A percentile compares a stretch with the other conserved stretches of the same genome.
phyloP scores from a whole-genome alignment of 768 basidiomycete species.

The Rhizopogon rudus region DNA sequence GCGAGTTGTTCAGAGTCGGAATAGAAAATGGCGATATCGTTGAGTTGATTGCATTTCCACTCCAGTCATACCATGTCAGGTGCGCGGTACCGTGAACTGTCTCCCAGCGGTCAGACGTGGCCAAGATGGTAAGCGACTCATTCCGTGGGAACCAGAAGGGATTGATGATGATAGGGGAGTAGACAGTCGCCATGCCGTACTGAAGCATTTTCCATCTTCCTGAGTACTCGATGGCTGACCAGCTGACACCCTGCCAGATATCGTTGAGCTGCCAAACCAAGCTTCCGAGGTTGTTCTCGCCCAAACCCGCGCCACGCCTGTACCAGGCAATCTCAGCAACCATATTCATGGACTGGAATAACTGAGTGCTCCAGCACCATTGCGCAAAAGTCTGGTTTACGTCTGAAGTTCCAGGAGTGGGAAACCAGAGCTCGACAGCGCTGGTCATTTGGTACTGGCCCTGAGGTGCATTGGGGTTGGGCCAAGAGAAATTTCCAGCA shows the following conservation, averaged over 20 bases:
- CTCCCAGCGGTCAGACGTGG: conserved; percentile 49
- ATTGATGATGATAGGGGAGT: conserved; percentile 44
- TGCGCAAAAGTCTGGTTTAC: conserved; percentile 56
- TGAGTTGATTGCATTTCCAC: conserved; percentile 34
- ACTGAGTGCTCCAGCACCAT: conserved; percentile 59
- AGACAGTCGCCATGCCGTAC: conserved; percentile 41
- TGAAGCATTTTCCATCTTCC: conserved; percentile 58
- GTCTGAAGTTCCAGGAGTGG: conserved; percentile 42
- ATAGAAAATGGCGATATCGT: conserved; percentile 35
- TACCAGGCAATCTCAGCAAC: conserved; percentile 57
- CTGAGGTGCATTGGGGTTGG: conserved; percentile 49
- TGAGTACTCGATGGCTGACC: conserved; percentile 52
- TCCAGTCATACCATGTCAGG: conserved; percentile 58
- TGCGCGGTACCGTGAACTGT: conserved; percentile 40
- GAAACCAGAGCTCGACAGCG: conserved; percentile 52
- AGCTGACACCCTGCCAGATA: conserved; percentile 56
- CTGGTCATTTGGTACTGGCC: conserved; percentile 50
- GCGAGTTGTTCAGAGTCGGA: conserved; percentile 46
- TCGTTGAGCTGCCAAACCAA: conserved; percentile 59
- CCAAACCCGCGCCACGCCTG: conserved; percentile 51
- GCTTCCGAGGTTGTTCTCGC: conserved; percentile 55
- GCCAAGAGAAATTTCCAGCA: conserved; percentile 45
- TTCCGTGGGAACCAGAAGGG: conserved; percentile 53
- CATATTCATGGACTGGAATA: conserved; percentile 58
- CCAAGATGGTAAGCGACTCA: conserved; percentile 42